phyloP scores from a whole-genome alignment of 805 yeast species.

The Lipomyces oligophaga region DNA sequence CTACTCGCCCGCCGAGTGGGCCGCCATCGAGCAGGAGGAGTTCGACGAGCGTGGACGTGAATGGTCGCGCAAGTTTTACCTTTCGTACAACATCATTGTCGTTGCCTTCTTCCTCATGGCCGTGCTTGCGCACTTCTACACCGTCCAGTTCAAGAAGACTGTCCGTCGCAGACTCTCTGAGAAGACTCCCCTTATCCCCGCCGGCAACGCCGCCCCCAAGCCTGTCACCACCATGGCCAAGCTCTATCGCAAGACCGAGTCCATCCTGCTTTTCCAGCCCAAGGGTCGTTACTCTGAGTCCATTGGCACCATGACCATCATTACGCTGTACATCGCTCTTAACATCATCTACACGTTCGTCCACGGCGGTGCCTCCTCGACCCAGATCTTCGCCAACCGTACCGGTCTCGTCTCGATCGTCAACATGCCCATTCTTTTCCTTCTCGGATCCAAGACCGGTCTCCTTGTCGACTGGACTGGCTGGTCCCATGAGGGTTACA shows the following conservation, averaged over 20 bases:
- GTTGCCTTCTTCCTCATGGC: conserved; percentile 27
- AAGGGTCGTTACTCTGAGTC: conserved; percentile 28
- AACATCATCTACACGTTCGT: conserved; percentile 24
- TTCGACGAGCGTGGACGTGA: conserved; percentile 30
- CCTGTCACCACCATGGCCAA: conserved; percentile 10
- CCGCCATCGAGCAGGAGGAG: conserved; percentile 26
- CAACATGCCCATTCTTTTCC: conserved; percentile 29
- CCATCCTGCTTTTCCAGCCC: conserved; percentile 27
- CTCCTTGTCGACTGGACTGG: conserved; percentile 28
- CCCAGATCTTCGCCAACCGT: conserved; percentile 29
- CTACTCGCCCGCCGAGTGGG: conserved; percentile 26
- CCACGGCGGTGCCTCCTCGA: conserved; percentile 28
- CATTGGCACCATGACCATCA: conserved; percentile 25
- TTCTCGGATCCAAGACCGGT: conserved; percentile 30
- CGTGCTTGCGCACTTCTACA: conserved; percentile 26
- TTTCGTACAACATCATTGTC: conserved; percentile 28
- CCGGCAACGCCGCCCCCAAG: conserved; percentile 12
- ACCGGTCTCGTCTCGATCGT: conserved; percentile 27
- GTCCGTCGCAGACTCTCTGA: conserved; percentile 17
- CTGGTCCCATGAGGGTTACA: conserved; percentile 30
- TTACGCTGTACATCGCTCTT: conserved; percentile 23
- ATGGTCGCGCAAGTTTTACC: conserved; percentile 29
- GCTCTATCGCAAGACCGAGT: conserved; percentile 14
- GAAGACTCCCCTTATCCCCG: conserved; percentile 26
- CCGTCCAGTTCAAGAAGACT: conserved; percentile 28